phyloP scores from a whole-genome alignment of 2,329 filamentous ascomycete genomes.

The Aspergillus ochraceus region DNA sequence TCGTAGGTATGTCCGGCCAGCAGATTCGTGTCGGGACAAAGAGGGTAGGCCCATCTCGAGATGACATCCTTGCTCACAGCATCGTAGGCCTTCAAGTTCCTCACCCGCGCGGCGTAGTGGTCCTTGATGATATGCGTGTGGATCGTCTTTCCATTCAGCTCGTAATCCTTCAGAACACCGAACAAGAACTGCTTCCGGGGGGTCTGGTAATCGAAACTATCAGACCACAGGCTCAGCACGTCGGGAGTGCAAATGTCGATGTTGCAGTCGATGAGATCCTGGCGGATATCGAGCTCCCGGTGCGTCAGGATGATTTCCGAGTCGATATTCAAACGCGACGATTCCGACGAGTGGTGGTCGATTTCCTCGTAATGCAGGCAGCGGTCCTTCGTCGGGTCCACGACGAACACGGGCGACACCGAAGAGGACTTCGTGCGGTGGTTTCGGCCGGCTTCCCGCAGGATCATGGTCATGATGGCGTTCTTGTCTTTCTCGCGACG shows the following conservation, averaged over 20 bases:
- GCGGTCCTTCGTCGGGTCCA: conserved; percentile 75
- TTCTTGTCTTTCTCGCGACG: conserved; percentile 83
- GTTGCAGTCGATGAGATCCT: conserved; percentile 87
- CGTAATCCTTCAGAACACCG: conserved; percentile 93
- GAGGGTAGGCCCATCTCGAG: conserved; percentile 80
- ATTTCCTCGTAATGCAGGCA: conserved; percentile 96
- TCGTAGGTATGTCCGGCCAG: conserved; percentile 75
- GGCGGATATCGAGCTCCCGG: conserved; percentile 76
- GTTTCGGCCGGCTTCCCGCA: conserved; percentile 71
- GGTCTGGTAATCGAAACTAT: conserved; percentile 95
- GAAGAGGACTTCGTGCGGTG: conserved; percentile 77
- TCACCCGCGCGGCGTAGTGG: conserved; percentile 82
- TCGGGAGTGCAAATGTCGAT: conserved; percentile 98
- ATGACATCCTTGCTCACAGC: conserved; percentile 85
- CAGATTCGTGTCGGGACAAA: conserved; percentile 87
- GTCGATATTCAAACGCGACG: conserved; percentile 64
- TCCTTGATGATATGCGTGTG: conserved; percentile 82
- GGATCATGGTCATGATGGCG: conserved; percentile 95
- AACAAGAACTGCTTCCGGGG: conserved; percentile 86
- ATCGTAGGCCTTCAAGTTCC: conserved; percentile 86
- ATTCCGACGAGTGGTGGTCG: conserved; percentile 61
- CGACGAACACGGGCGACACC: conserved; percentile 78
- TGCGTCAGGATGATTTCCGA: conserved; percentile 73
- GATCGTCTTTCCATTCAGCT: conserved; percentile 95
- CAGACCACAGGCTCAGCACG: conserved; percentile 90